These are phyloP conservation scores for Rhizophlyctis rosea DNA, from an alignment of 192 early-diverging fungal genomes.

Conservation along the genomic window DNA sequence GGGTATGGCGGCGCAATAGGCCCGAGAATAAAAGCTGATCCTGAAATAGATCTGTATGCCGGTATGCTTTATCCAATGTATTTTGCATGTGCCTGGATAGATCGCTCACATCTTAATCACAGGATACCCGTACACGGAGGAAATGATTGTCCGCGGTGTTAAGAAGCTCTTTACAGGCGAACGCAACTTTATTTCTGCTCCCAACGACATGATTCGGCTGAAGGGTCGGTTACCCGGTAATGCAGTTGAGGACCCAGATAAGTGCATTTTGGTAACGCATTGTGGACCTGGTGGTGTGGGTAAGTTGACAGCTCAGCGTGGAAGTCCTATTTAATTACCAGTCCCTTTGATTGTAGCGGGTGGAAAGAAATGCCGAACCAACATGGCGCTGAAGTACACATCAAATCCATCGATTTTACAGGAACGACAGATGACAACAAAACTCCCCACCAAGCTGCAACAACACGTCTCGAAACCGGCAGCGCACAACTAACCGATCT, in stretches of 20 bases:
- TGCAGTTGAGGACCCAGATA: constrained; percentile 1
- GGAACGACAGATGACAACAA: constrained; percentile 27
- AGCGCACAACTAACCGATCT: constrained; percentile 5
- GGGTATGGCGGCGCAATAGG: constrained; percentile 22
- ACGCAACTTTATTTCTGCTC: not conserved
- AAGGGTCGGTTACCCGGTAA: not conserved
- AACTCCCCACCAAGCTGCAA: constrained; percentile 11
- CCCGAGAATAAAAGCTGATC: constrained; percentile 2
- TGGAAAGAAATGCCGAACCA: too few relatives aligned
- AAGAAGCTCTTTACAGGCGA: not conserved
- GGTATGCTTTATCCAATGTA: too few relatives aligned
- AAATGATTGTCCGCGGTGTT: not conserved
- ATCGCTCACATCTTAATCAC: not conserved
- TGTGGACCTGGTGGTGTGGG: constrained; percentile 23
- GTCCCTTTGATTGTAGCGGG: too few relatives aligned
- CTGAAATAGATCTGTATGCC: not conserved
- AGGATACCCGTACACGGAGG: constrained; percentile 27
- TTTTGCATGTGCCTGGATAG: too few relatives aligned
- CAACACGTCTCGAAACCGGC: constrained; percentile 15
- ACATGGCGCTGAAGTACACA: too few relatives aligned
- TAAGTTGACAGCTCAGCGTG: too few relatives aligned
- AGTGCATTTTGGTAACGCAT: constrained; percentile 26
- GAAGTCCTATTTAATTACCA: too few relatives aligned
- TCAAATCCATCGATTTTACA: not conserved
- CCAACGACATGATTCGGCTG: too few relatives aligned